Base-by-base conservation (phyloP, 2,329 filamentous ascomycete species). In the Orbilia oligospora region DNA sequence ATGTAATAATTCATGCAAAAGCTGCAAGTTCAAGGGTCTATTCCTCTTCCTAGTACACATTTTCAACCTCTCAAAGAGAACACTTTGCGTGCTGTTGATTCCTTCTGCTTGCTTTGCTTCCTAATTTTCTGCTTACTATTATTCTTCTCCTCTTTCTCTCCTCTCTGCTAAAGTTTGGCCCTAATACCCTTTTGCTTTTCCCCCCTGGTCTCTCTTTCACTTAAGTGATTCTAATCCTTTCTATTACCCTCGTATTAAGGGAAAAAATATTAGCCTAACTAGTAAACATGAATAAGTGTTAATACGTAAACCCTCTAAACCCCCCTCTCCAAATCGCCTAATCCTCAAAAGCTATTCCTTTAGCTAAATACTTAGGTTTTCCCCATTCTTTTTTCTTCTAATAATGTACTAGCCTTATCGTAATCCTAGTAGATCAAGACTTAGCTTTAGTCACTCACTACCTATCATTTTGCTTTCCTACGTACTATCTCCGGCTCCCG, bases 1-100 rank as follows among this genome's bases (percentile, higher is more conserved):
- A 76, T 66, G 58, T 70, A 71, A 66, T 71, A 76, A 76, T 76
- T 76, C 72, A 76, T 76, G 72, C 72, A 41, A 66, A 71, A 71
- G 72, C 36, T 76, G 72, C 66, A 71, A 69, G 56, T 76, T 44
- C 72, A 44, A 66, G 67, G 66, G 67, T 76, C 24, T 30, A 56
- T 63, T 70, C n/a, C 44, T 41, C 56, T 65, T 64, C 38, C 38
- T n/a, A 41, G 38, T 36, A 36, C 38, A 41, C 38, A 41, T 38
- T 16, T 41, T 41, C 36, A 18, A 30, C n/a, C 65, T 18, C 51
- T 49, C 66, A 27, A 24, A 18, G 30, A 44, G 51, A 68, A 18
- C 18, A 24, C 46, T 53, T 41, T 4, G 12, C 16, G 14, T 16
- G 14, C 38, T 41, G 12, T 41, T 41, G 38, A 41, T 41, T 51